These are phyloP conservation scores for Entomortierella chlamydospora DNA, from an alignment of 192 early-diverging fungal genomes.

Conservation along the genomic window DNA sequence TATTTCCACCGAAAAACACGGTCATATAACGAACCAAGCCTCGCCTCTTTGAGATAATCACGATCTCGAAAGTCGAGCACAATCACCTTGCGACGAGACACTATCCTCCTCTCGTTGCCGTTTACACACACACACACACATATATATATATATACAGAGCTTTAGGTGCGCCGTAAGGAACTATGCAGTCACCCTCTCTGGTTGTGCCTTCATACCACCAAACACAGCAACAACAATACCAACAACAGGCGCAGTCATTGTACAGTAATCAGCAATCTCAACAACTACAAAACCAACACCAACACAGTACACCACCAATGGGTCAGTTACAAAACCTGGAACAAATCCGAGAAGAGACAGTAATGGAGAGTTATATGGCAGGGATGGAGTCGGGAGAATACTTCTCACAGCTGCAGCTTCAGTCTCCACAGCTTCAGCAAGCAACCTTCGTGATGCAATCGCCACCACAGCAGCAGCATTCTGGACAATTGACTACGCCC, in stretches of 20 bases:
- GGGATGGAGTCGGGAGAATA: slow-evolving; percentile 50
- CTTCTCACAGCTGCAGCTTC: slow-evolving; percentile 44
- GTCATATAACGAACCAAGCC: too few relatives aligned
- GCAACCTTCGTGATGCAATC: slow-evolving; percentile 4
- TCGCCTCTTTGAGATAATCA: too few relatives aligned
- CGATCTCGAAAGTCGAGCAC: too few relatives aligned
- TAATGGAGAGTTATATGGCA: slow-evolving; percentile 44
- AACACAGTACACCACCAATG: slow-evolving; percentile 36
- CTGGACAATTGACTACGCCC: slow-evolving; percentile 6
- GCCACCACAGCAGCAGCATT: slow-evolving; percentile 11
- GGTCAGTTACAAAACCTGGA: slow-evolving; percentile 46
- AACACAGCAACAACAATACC: not conserved
- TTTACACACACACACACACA: too few relatives aligned
- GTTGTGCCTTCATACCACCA: not conserved
- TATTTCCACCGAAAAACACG: too few relatives aligned
- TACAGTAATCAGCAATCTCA: not conserved
- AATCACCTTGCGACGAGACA: too few relatives aligned
- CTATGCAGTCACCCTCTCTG: slow-evolving; percentile 15
- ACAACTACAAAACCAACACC: not conserved
- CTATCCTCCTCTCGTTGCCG: too few relatives aligned
- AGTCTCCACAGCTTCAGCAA: slow-evolving; percentile 38
- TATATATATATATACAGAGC: too few relatives aligned
- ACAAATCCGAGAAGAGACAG: slow-evolving; percentile 46
- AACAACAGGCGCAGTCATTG: not conserved
- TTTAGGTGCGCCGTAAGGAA: not conserved